Percentiles rank a stretch among this genome's conserved stretches.
Conservation (phyloP, 139 green algal genomes). For the Nannochloris sp. region DNA sequence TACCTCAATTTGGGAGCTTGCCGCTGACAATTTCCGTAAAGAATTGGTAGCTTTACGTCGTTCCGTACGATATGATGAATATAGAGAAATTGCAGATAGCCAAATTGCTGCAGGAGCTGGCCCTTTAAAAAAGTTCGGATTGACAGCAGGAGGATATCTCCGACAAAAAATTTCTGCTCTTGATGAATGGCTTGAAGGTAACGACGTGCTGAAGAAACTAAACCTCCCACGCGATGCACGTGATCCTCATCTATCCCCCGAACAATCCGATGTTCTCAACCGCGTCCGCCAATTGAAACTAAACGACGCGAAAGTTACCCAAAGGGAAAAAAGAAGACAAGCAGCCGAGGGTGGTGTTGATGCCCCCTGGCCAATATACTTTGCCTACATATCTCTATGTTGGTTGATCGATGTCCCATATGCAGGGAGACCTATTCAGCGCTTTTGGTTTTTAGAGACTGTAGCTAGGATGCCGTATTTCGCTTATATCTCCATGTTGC, state of each 20-base stretch:
- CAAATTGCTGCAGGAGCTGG: background rate
- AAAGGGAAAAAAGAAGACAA: conserved; percentile 57
- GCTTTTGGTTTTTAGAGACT: conserved; percentile 91
- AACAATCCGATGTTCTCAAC: conserved; percentile 25
- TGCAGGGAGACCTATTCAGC: conserved; percentile 63
- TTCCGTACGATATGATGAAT: conserved; percentile 61
- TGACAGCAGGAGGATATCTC: background rate
- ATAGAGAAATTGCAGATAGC: conserved; percentile 28
- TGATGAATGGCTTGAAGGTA: conserved; percentile 40
- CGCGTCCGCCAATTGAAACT: conserved; percentile 57
- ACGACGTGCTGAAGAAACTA: conserved; percentile 35
- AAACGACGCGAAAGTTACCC: conserved; percentile 65
- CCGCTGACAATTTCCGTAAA: conserved; percentile 60
- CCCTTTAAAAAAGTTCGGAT: background rate
- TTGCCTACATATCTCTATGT: conserved; percentile 64
- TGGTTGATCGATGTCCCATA: conserved; percentile 66
- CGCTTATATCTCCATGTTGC: conserved; percentile 89
- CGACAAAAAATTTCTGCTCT: background rate
- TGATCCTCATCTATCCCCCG: background rate
- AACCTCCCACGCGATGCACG: conserved; percentile 1
- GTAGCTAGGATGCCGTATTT: conserved; percentile 97
- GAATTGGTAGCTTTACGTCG: conserved; percentile 55
- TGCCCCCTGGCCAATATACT: conserved; percentile 32
- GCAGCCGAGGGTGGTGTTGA: background rate
- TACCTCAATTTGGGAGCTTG: conserved; percentile 48